Conservation (phyloP, 2,329 filamentous ascomycete species). For the Plectosphaerella sp. region DNA sequence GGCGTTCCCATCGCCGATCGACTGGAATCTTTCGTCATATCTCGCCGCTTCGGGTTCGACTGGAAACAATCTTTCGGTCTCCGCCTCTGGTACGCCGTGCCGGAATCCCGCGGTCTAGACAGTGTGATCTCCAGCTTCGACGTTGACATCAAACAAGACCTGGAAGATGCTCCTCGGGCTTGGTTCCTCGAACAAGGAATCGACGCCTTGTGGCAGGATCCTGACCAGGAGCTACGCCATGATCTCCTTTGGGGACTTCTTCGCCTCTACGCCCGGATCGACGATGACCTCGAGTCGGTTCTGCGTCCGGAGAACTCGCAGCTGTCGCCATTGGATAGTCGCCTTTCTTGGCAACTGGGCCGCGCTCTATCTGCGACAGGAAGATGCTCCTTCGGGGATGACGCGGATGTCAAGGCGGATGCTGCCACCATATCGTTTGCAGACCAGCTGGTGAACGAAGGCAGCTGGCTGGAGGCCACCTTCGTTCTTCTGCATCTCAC, state of each 20-base stretch:
- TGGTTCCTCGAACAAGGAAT: slow-evolving; percentile 62
- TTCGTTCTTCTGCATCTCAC: slow-evolving; percentile 79
- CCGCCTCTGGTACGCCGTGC: slow-evolving; percentile 81
- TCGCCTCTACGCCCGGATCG: slow-evolving; percentile 67
- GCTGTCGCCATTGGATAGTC: slow-evolving; percentile 67
- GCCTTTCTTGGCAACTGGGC: slow-evolving; percentile 81
- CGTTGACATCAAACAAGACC: slow-evolving; percentile 65
- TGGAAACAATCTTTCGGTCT: slow-evolving; percentile 94
- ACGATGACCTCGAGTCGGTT: slow-evolving; percentile 60
- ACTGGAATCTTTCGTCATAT: slow-evolving; percentile 74
- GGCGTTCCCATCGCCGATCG: slow-evolving; percentile 73
- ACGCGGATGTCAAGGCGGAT: slow-evolving; percentile 59
- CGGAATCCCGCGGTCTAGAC: slow-evolving; percentile 63
- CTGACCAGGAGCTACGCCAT: slow-evolving; percentile 54
- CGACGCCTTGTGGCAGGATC: slow-evolving; percentile 56
- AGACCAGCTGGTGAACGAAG: slow-evolving; percentile 56
- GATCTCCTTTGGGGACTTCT: slow-evolving; percentile 86
- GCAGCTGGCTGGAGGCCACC: slow-evolving; percentile 64
- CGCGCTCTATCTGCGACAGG: slow-evolving; percentile 55
- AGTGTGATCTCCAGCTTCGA: slow-evolving; percentile 70
- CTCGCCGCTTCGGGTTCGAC: slow-evolving; percentile 77
- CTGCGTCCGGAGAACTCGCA: slow-evolving; percentile 74
- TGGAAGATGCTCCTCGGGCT: slow-evolving; percentile 68
- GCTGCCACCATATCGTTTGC: slow-evolving; percentile 63
- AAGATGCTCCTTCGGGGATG: slow-evolving; percentile 46